Evolutionary conservation across 73 alveolate species (phyloP), one percentile per base, ranked within the genome.

Genomic region (Paramecium primaurelia): DNA sequence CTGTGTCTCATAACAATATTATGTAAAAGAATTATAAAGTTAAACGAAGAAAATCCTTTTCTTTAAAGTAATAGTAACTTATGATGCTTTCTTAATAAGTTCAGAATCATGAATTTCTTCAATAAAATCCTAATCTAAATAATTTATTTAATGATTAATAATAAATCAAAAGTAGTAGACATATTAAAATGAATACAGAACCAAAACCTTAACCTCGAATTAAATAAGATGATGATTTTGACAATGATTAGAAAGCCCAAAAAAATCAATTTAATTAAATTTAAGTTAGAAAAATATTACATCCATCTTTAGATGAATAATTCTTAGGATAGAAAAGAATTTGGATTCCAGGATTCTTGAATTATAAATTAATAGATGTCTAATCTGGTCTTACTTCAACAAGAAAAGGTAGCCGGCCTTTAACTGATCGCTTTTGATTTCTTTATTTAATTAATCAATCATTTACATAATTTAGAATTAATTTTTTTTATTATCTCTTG

Each of bases 271-370:
- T 71, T 40, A 71, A 20, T 45, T 30, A 89, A 71, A 26, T 12
- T 4, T 51, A 69, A 47, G 85, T 89, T 9, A 42, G 94, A 44
- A 32, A 45, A 20, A 18, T 71, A 40, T 18, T 89, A 12, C 94
- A 89, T 73, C 94, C 94, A 2, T 71, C 69, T 44, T 51, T 89
- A 71, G 85, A 59, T 40, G 86, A 40, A 6, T 84, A 89, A 16
- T 89, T 58, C 68, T 26, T 73, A 25, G 75, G 88, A 71, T 16
- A 30, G 14, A 60, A 89, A 54, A 77, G 59, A 34, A 38, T 71
- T 14, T 89, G 94, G 94, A 73, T 89, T 58, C 77, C 75, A 25
- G 73, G 77, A 11, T 64, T 59, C 68, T 26, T 25, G 51, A 80
- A 80, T 32, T 64, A 10, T 6, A 64, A 64, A 28, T 64, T 3